Evolutionary conservation across 257 asterid species (phyloP), one percentile per base, ranked within the genome.

Genomic region (Rauvolfia tetraphylla): DNA sequence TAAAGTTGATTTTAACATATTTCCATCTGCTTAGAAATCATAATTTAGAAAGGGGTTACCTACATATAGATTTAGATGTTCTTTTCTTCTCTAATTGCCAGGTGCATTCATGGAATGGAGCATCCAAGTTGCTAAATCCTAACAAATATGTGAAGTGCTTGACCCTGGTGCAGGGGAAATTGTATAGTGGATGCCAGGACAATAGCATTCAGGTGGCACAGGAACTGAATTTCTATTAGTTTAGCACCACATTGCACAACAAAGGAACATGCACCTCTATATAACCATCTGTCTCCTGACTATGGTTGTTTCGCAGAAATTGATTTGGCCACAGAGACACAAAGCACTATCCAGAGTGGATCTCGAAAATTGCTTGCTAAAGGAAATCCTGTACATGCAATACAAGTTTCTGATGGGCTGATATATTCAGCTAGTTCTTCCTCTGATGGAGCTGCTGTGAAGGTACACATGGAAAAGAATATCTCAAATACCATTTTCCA

Each of bases 101-200:
- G 97, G 93, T 90, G 72, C 89, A 88, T 72, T 81, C 91, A 1
- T 88, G 98, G 98, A 83, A 82, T 49, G 97, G 94, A 71, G 75
- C 90, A 65, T 86, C 91, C 20, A 89, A 82, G 75, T 76, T 83
- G 76, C 74, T 91, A 31, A 93, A 93, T 80, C 96, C 82, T 51
- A 75, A 86, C 62, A 91, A 93, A 85, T 79, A 88, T 51, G 93
- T 29, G 0, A 93, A 84, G 86, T 83, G 93, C 75, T 78, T 88
- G 86, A 84, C 92, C 78, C 87, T 91, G 38, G 87, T 86, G 48
- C 89, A 88, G 51, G 93, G 90, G 49, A 93, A 86, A 79, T 76
- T 93, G 53, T 93, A 93, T 78, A 91, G 96, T 81, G 98, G 98
- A 62, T 89, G 97, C 71, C 84, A 81, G 6, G 98, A 93, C 84